Conservation (phyloP, 2,329 filamentous ascomycete genomes). For the Claviceps pusilla region DNA sequence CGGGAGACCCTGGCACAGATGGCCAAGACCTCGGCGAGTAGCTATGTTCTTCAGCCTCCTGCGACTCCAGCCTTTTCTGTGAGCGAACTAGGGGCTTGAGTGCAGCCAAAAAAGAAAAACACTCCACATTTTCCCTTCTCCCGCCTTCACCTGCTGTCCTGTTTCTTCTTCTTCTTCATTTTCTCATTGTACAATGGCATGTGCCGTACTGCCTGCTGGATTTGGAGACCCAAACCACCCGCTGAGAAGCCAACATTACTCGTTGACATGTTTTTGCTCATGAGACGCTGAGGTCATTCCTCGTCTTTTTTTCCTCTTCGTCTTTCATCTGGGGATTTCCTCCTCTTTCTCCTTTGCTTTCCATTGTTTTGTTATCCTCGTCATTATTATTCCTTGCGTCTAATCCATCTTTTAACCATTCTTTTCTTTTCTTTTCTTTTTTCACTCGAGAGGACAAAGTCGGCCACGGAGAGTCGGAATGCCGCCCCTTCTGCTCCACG, state of each 20-base stretch:
- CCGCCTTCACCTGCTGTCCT: background rate
- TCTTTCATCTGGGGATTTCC: background rate
- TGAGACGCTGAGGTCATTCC: background rate
- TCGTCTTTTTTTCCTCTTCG: background rate
- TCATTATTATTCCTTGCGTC: background rate
- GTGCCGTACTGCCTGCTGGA: background rate
- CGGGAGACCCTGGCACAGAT: conserved; percentile 39
- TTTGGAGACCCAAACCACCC: background rate
- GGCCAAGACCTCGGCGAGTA: conserved; percentile 22
- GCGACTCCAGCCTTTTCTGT: conserved; percentile 23
- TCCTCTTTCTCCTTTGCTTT: background rate
- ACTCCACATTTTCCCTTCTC: background rate
- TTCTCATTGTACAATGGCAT: background rate
- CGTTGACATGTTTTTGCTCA: background rate
- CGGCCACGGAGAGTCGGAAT: background rate
- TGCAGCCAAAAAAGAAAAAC: background rate
- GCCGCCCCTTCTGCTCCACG: background rate
- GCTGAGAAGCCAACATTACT: background rate
- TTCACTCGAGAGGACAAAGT: background rate
- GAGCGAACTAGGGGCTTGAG: conserved; percentile 21
- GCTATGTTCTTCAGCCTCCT: conserved; percentile 23
- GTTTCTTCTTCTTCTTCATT: background rate
- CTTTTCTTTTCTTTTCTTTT: background rate
- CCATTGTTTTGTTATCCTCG: too few species aligned
- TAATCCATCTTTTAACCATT: background rate